Evolutionary conservation across 1,284 basidiomycete species (phyloP), one percentile per base, ranked within the genome.

Genomic region (Leccinum fallax): DNA sequence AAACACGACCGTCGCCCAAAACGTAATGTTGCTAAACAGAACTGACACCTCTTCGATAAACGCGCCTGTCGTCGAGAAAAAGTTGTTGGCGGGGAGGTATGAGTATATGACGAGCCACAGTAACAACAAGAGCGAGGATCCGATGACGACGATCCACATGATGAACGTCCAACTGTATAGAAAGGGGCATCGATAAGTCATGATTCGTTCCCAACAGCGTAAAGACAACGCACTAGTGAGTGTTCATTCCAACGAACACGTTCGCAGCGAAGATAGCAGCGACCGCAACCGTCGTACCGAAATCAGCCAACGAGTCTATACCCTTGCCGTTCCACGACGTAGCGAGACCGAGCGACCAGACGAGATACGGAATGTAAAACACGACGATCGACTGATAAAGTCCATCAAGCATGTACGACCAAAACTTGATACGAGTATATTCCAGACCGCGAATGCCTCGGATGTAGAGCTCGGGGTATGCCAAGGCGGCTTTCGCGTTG

Each of bases 321-420:
- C 85, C 85, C 69, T 79, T 87, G 15, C 93, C 94, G 61, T 86
- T 87, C 83, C 84, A 90, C 9, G 91, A 90, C 1, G 83, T 79
- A 46, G 88, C 74, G 21, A 83, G 69, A 11, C 86, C 90, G 64
- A 86, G 76, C 46, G 78, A 84, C 89, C 87, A 97, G 28, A 88
- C 86, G 57, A 92, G 77, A 74, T 87, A 96, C 0, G 96, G 94
- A 67, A 98, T 84, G 80, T 93, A 97, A 80, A 92, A 98, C 52
- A 95, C 88, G 64, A 98, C 85, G 0, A 81, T 87, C 0, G 95
- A 96, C 74, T 98, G 96, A 77, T 96, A 98, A 46, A 97, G 78
- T 51, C 95, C 97, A 74, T 98, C 97, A 16, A 88, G 74, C 92
- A 98, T 97, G 78, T 96, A 97, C 58, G 90, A 75, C 93, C 95